Base-by-base conservation (phyloP, 2,329 filamentous ascomycete species). In the Davidsoniella australis region DNA sequence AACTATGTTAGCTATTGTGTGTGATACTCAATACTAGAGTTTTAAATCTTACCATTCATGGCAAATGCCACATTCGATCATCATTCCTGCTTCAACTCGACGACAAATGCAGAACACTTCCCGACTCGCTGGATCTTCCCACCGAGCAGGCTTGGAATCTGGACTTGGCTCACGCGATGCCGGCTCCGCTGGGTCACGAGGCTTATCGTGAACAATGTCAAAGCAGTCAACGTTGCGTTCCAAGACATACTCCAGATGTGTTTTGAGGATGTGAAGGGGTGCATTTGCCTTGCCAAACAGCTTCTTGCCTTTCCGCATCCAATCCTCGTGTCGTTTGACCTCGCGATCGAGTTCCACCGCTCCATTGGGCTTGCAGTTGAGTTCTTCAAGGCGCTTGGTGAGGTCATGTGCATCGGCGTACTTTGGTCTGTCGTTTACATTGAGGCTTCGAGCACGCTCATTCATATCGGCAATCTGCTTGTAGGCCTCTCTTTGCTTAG, bases 261-360 rank as follows among this genome's bases (percentile, higher is more conserved):
- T 83, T 59, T 89, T 91, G 24, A 98, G 72, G 55, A 98, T 98
- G 62, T 98, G 91, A 10, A 98, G 70, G 1, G 91, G 91, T 1
- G 91, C 91, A 61, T 98, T 98, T 1, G 91, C 91, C 64, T 98
- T 98, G 47, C 91, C 91, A 60, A 98, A 98, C 0, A 98, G 67
- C 62, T 95, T 95, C 67, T 98, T 98, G 46, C 91, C 91, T 59
- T 86, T 86, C 29, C 91, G 77, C 89, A 98, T 98, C 91, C 91
- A 98, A 62, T 98, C 91, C 61, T 98, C 91, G 56, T 96, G 91
- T 6, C 85, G 79, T 61, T 91, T 94, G 56, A 91, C 83, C 62
- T 96, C 87, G 55, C 86, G 88, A 60, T 98, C 91, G 4, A 98
- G 74, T 58, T 98, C 91, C 33, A 93, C 74, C 0, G 89, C 94